Percentiles rank a stretch among this genome's conserved stretches.
phyloP scores from a whole-genome alignment of 768 basidiomycete species.

The Piloderma croceum region DNA sequence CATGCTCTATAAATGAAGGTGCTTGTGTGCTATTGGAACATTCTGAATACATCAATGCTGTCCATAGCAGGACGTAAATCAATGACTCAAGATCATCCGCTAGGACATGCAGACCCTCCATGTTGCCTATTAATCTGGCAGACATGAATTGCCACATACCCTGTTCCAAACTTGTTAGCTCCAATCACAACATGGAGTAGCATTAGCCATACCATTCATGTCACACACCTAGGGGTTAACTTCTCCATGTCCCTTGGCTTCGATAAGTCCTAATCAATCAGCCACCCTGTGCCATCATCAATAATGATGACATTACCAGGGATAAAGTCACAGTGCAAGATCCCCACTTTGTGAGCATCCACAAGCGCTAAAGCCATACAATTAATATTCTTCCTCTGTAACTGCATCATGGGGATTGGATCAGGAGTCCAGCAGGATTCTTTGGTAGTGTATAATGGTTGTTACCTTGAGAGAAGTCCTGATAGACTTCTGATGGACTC shows the following conservation, averaged over 20 bases:
- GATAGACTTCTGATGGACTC: too few relatives aligned
- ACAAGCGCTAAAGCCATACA: slow-evolving; percentile 19
- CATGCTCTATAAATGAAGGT: too few relatives aligned
- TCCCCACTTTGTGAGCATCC: slow-evolving; percentile 10
- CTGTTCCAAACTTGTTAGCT: too few relatives aligned
- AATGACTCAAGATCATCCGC: slow-evolving; percentile 30
- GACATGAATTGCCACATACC: slow-evolving; percentile 32
- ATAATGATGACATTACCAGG: slow-evolving; percentile 20
- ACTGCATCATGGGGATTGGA: too few relatives aligned
- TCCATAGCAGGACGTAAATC: slow-evolving; percentile 17
- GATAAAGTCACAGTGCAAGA: slow-evolving; percentile 26
- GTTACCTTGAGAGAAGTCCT: too few relatives aligned
- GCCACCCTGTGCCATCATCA: slow-evolving; percentile 8
- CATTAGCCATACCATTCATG: slow-evolving; percentile 23
- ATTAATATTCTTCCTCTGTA: too few relatives aligned
- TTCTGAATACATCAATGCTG: too few relatives aligned
- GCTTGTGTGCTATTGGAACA: too few relatives aligned
- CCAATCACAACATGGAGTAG: too few relatives aligned
- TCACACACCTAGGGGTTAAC: slow-evolving; percentile 25
- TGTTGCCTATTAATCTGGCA: slow-evolving; percentile 11
- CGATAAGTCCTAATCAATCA: slow-evolving; percentile 24
- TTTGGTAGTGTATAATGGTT: too few relatives aligned
- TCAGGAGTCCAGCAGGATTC: too few relatives aligned
- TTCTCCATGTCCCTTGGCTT: not conserved
- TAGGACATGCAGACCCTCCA: slow-evolving; percentile 15